phyloP scores from a whole-genome alignment of 257 asterid genomes.

The Marsdenia floribunda region DNA sequence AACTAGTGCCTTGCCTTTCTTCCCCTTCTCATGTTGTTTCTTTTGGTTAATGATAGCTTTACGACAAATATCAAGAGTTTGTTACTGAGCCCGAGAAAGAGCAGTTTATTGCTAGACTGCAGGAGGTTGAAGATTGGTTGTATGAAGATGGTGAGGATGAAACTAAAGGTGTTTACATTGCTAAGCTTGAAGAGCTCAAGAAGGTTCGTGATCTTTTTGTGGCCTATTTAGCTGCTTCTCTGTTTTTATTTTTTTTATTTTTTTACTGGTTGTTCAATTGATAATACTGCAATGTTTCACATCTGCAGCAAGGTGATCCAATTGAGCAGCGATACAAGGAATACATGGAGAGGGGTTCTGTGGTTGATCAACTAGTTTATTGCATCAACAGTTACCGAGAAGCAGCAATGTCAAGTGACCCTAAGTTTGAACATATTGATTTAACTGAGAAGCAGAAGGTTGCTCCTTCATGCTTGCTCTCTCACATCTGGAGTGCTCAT shows the following conservation, averaged over 20 bases:
- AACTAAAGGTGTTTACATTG: slow-evolving; percentile 58
- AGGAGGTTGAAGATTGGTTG: slow-evolving; percentile 95
- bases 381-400: slow-evolving; percentile 80
- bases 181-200: slow-evolving; percentile 86
- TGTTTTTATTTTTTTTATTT: no score
- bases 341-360: slow-evolving; percentile 63
- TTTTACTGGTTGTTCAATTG: no score
- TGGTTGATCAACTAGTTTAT: slow-evolving; percentile 49
- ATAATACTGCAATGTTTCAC: background rate
- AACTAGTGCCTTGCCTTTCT: background rate
- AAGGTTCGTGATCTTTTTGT: slow-evolving; percentile 21
- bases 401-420: slow-evolving; percentile 67
- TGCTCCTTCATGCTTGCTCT: background rate
- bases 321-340: slow-evolving; percentile 85
- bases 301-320: slow-evolving; percentile 85
- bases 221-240: background rate
- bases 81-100: slow-evolving; percentile 71
- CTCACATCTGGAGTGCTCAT: background rate
- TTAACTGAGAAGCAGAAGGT: slow-evolving; percentile 77
- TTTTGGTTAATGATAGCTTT: slow-evolving; percentile 35
- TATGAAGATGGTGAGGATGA: slow-evolving; percentile 98
- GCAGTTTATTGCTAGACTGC: slow-evolving; percentile 59
- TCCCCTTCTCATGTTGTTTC: slow-evolving; percentile 15
- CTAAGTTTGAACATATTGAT: slow-evolving; percentile 84
- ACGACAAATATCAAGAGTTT: slow-evolving; percentile 63